Percentiles rank a stretch among this genome's conserved stretches.
These are phyloP conservation scores for Citrus mangshanensis DNA, from an alignment of 345 rosid species.

Conservation along the genomic window DNA sequence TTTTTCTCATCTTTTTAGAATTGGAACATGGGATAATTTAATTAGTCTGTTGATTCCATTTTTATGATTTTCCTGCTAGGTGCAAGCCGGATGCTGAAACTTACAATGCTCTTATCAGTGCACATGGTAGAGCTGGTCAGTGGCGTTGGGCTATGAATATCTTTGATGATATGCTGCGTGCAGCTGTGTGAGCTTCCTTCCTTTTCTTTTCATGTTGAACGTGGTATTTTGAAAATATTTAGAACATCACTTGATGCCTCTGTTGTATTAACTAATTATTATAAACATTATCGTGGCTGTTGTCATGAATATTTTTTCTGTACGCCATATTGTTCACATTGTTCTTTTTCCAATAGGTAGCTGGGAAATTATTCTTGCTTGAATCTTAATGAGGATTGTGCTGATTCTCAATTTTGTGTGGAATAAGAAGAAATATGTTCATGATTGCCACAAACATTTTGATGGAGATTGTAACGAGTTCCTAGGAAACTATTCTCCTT, in stretches of 20 bases:
- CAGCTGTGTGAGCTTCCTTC: slow-evolving; percentile 62
- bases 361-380: background rate
- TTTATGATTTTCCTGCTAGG: slow-evolving; percentile 32
- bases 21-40: background rate
- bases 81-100: slow-evolving; percentile 92
- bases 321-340: background rate
- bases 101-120: slow-evolving; percentile 83
- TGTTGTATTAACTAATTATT: background rate
- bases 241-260: background rate
- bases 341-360: background rate
- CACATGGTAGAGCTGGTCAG: slow-evolving; percentile 86
- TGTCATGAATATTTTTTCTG: background rate
- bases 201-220: slow-evolving; percentile 14
- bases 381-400: background rate
- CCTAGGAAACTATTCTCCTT: background rate
- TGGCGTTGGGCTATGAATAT: slow-evolving; percentile 98
- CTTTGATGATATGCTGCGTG: slow-evolving; percentile 79
- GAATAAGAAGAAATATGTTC: background rate
- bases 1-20: background rate
- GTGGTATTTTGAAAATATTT: slow-evolving; percentile 4
- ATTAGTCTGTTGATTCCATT: background rate
- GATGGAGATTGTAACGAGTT: background rate
- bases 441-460: background rate
- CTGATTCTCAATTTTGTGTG: background rate
- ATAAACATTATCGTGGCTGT: background rate